A percentile compares a stretch with the other conserved stretches of the same genome.
phyloP scores from a whole-genome alignment of 2,329 filamentous ascomycete genomes.

The Sordariomycetes sp. region DNA sequence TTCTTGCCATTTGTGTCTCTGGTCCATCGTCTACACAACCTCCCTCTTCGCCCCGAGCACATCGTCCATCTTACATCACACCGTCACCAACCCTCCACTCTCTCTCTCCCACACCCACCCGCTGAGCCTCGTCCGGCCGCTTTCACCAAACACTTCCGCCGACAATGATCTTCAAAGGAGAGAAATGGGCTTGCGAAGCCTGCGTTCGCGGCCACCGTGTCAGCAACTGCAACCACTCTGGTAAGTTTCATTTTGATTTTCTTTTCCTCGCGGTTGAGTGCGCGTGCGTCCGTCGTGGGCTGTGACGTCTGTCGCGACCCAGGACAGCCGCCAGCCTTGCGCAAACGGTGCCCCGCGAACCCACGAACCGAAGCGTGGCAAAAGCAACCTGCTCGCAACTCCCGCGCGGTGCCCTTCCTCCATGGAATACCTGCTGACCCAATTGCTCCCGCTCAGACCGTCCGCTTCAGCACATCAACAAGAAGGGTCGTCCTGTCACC shows the following conservation, averaged over 20 bases:
- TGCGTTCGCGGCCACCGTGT: slow-evolving; percentile 98
- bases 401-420: not conserved
- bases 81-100: slow-evolving; percentile 1
- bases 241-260: slow-evolving; percentile 58
- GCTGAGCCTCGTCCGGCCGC: no score
- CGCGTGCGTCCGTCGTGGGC: no score
- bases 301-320: not conserved
- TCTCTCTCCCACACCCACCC: slow-evolving; percentile 1
- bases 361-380: not conserved
- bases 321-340: not conserved
- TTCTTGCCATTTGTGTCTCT: no score
- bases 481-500: slow-evolving; percentile 93
- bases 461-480: slow-evolving; percentile 88
- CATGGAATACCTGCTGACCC: not conserved
- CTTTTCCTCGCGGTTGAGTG: no score
- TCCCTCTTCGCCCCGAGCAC: no score
- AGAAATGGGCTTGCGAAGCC: slow-evolving; percentile 97
- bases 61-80: no score
- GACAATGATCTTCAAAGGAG: slow-evolving; percentile 79
- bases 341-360: slow-evolving; percentile 1
- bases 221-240: slow-evolving; percentile 93
- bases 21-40: no score
- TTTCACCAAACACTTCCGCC: slow-evolving; percentile 5
- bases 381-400: not conserved
- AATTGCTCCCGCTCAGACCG: slow-evolving; percentile 52